Conservation (phyloP, 73 alveolate species). For the Symbiodinium pilosum region DNA sequence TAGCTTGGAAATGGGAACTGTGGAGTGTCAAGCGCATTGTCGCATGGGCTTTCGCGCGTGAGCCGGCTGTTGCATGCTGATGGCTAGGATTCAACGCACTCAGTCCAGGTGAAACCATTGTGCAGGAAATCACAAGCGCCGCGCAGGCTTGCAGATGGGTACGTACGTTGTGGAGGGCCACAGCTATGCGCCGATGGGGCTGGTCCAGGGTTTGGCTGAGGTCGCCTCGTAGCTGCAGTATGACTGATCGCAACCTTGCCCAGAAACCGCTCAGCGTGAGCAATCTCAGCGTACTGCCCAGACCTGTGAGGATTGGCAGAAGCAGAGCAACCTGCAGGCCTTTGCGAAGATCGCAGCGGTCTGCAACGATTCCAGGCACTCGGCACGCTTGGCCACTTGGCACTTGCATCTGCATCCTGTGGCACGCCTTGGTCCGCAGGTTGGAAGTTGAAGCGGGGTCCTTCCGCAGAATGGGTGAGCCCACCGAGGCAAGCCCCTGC, state of each 20-base stretch:
- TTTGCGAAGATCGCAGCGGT: conserved; percentile 64
- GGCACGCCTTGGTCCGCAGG: not conserved
- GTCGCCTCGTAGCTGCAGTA: not conserved
- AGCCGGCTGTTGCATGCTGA: too few relatives aligned
- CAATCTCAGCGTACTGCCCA: too few relatives aligned
- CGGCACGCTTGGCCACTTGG: not conserved
- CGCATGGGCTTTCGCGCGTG: too few relatives aligned
- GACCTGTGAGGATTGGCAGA: conserved; percentile 56
- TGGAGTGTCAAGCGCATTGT: too few relatives aligned
- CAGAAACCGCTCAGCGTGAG: too few relatives aligned
- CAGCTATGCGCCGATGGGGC: conserved; percentile 66
- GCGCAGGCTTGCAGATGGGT: conserved; percentile 17
- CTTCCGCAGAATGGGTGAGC: conserved; percentile 59
- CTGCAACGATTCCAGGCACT: conserved; percentile 59
- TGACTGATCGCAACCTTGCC: too few relatives aligned
- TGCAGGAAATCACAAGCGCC: not conserved
- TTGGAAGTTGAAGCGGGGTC: conserved; percentile 26
- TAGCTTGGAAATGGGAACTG: too few relatives aligned
- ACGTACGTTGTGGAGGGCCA: conserved; percentile 70
- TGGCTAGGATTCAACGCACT: too few relatives aligned
- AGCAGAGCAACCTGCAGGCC: conserved; percentile 31
- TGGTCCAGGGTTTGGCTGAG: conserved; percentile 4
- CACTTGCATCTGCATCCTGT: not conserved
- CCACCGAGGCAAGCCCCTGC: conserved; percentile 57
- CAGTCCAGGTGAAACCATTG: too few relatives aligned